Base-by-base conservation (phyloP, 164 flowering plant species). In the Macadamia tetraphylla region DNA sequence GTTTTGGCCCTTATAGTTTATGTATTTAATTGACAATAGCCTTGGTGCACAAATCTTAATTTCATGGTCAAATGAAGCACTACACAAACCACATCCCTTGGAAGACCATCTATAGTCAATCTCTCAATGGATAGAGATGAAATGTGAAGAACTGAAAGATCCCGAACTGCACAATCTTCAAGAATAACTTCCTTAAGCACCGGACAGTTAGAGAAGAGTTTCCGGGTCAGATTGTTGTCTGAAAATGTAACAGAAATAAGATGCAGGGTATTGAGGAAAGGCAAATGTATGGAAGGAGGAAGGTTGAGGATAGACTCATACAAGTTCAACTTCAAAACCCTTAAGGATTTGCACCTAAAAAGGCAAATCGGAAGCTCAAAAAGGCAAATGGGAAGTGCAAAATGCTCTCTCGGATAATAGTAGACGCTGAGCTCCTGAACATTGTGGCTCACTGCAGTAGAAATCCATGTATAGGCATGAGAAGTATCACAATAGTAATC, bases 391-490 rank as follows among this genome's bases (percentile, higher is more conserved):
- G 70, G 76, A 46, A 73, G 52, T 23, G 58, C 72, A 42, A 73
- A 58, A 11, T 57, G 53, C 49, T 72, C 23, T 11, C 29, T 30
- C 65, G 56, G 40, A 35, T 62, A 56, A 18, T 42, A 67, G 12
- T 56, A 62, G n/a, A 72, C 7, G 56, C 62, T 53, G 40, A 72
- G 75, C 32, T 72, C 70, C 8, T 17, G 67, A 72, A 72, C 75
- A 62, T 72, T 67, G 46, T 65, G 62, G 35, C 17, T 51, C 43
- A 67, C 48, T 15, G 70, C 70, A 67, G 66, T 48, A 18, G 17
- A 58, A 15, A 73, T 63, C 75, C 75, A 73, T 57, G 64, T 35
- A 55, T 62, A 35, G 31, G 62, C 53, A 62, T 29, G 69, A 31
- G 65, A 55, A 56, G 32, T 18, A 43, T 48, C 58, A 62, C 75